Evolutionary conservation across 257 asterid species (phyloP).

Genomic region (Vinca minor): DNA sequence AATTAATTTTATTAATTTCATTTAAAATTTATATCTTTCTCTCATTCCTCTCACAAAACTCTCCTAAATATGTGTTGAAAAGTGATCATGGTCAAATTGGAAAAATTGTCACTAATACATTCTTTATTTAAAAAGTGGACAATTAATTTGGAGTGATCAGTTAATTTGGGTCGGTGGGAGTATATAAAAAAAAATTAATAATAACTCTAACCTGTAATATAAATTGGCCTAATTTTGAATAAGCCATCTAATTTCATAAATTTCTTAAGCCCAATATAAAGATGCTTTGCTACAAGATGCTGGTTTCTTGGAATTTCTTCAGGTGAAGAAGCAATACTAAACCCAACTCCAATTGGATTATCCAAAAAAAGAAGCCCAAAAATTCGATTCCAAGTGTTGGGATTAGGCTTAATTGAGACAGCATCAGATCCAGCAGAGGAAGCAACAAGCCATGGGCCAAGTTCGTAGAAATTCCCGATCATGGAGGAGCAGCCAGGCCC

Average conservation of each 20-base stretch:
- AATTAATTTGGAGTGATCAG: too few relatives aligned
- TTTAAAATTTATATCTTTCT: too few relatives aligned
- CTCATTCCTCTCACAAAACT: too few relatives aligned
- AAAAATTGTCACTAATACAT: too few relatives aligned
- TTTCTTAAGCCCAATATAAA: constrained; percentile 39
- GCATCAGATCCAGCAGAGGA: not conserved
- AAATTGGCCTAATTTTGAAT: constrained; percentile 43
- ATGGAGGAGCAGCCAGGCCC: constrained; percentile 86
- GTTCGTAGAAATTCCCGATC: constrained; percentile 66
- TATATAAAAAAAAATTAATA: too few relatives aligned
- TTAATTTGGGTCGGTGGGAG: too few relatives aligned
- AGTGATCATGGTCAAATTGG: too few relatives aligned
- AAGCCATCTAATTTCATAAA: constrained; percentile 31
- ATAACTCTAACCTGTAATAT: constrained; percentile 32
- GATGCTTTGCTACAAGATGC: constrained; percentile 46
- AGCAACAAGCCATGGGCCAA: constrained; percentile 66
- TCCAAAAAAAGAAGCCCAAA: constrained; percentile 63
- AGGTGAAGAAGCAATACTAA: constrained; percentile 45
- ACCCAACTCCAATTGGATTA: constrained; percentile 67
- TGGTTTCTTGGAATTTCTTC: constrained; percentile 64
- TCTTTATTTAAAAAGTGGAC: too few relatives aligned
- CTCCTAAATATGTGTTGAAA: too few relatives aligned
- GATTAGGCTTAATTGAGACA: constrained; percentile 30
- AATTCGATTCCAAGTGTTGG: constrained; percentile 51
- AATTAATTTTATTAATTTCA: too few relatives aligned